Percentiles rank a stretch among this genome's conserved stretches.
Conservation (phyloP, 2,329 filamentous ascomycete species). For the Botryotinia narcissicola region DNA sequence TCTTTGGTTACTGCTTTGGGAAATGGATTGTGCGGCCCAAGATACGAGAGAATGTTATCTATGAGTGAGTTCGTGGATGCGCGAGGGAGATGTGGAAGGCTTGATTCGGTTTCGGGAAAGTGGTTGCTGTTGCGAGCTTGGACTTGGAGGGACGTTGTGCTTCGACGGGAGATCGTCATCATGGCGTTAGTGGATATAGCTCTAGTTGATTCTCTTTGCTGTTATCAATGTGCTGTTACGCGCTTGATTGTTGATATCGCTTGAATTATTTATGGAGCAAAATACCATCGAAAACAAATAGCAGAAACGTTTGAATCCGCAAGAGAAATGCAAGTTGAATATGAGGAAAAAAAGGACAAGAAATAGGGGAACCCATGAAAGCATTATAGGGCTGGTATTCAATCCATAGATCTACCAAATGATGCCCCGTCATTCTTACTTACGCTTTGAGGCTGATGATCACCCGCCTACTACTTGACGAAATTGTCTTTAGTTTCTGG, state of each 20-base stretch:
- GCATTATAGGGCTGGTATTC: not conserved
- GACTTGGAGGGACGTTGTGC: constrained; percentile 15
- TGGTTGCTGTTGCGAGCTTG: constrained; percentile 17
- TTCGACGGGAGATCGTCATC: constrained; percentile 12
- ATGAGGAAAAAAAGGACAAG: not conserved
- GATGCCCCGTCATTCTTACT: not conserved
- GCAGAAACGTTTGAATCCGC: not conserved
- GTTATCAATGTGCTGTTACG: not conserved
- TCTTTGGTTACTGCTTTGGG: constrained; percentile 54
- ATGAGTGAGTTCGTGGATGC: constrained; percentile 30
- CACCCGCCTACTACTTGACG: not conserved
- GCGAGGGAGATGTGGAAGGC: constrained; percentile 42
- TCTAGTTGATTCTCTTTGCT: not conserved
- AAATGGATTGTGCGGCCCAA: constrained; percentile 55
- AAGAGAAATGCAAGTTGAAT: not conserved
- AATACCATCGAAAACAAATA: not conserved
- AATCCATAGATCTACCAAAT: not conserved
- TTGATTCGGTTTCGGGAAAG: constrained; percentile 43
- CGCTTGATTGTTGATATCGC: not conserved
- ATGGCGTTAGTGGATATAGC: not conserved
- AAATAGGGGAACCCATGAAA: not conserved
- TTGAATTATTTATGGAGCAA: not conserved
- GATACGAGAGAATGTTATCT: constrained; percentile 47
- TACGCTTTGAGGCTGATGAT: not conserved
- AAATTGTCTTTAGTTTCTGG: not conserved